A percentile compares a stretch with the other conserved stretches of the same genome.
These are phyloP conservation scores for Cordia subcordata DNA, from an alignment of 257 asterid species.

Conservation along the genomic window DNA sequence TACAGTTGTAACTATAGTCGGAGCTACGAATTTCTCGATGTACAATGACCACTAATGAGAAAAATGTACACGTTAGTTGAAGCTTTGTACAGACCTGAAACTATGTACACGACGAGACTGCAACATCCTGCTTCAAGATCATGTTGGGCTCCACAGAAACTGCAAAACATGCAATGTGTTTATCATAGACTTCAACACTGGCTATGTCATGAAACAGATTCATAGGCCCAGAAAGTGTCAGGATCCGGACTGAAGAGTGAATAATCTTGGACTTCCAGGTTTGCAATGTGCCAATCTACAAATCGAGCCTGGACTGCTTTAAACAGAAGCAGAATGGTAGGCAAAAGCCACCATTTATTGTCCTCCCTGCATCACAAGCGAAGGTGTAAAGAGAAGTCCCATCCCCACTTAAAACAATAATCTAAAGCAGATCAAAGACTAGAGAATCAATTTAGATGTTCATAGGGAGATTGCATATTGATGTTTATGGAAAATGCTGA, in stretches of 20 bases:
- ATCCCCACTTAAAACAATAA: background rate
- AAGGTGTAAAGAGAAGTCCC: background rate
- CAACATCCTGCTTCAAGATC: background rate
- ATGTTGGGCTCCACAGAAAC: background rate
- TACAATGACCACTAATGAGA: background rate
- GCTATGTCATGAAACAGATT: constrained; percentile 51
- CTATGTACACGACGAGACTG: constrained; percentile 23
- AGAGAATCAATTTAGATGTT: too few relatives aligned
- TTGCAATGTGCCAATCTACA: constrained; percentile 88
- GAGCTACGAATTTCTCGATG: background rate
- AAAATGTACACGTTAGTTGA: constrained; percentile 29
- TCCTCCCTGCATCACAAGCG: constrained; percentile 65
- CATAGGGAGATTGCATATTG: background rate
- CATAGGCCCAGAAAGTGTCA: constrained; percentile 92
- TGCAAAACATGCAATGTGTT: background rate
- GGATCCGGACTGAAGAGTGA: constrained; percentile 87
- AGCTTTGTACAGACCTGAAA: constrained; percentile 39
- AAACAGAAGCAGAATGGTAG: constrained; percentile 60
- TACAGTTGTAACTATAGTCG: too few relatives aligned
- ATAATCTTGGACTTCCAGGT: constrained; percentile 72
- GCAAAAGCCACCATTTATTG: constrained; percentile 85
- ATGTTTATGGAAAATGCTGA: background rate
- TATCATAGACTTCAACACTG: background rate
- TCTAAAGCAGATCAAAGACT: too few relatives aligned
- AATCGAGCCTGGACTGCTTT: constrained; percentile 85